phyloP scores from a whole-genome alignment of 345 rosid genomes.

The Heritiera fomes region DNA sequence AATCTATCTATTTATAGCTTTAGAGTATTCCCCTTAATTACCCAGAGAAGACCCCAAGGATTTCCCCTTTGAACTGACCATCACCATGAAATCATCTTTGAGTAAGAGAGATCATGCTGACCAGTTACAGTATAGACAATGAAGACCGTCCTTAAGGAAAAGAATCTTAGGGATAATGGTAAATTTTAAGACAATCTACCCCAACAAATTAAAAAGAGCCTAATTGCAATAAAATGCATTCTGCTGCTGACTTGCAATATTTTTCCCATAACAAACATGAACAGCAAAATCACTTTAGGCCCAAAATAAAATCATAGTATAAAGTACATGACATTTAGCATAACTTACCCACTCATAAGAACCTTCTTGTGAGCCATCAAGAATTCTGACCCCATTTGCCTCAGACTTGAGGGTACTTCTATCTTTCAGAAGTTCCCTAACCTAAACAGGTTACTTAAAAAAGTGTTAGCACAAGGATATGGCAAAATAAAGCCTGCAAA shows the following conservation, averaged over 20 bases:
- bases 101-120: not conserved
- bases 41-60: not conserved
- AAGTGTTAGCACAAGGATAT: constrained; percentile 10
- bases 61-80: not conserved
- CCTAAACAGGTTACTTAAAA: constrained; percentile 47
- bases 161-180: not conserved
- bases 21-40: not conserved
- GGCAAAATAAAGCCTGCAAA: constrained; percentile 21
- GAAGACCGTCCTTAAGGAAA: not conserved
- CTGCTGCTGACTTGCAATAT: not conserved
- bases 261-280: not conserved
- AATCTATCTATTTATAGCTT: not conserved
- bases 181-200: not conserved
- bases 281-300: not conserved
- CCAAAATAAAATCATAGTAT: not conserved
- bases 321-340: not conserved
- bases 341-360: constrained; percentile 94
- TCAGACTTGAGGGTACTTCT: constrained; percentile 73
- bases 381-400: constrained; percentile 61
- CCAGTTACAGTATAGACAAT: not conserved
- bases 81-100: not conserved
- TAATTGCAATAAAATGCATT: constrained; percentile 2
- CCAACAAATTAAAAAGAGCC: not conserved
- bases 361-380: constrained; percentile 98
- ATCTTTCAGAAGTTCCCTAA: constrained; percentile 76